Percentiles rank a stretch among this genome's conserved stretches.
These are phyloP conservation scores for Lachnellula hyalina DNA, from an alignment of 2,329 filamentous ascomycete species.

Conservation along the genomic window DNA sequence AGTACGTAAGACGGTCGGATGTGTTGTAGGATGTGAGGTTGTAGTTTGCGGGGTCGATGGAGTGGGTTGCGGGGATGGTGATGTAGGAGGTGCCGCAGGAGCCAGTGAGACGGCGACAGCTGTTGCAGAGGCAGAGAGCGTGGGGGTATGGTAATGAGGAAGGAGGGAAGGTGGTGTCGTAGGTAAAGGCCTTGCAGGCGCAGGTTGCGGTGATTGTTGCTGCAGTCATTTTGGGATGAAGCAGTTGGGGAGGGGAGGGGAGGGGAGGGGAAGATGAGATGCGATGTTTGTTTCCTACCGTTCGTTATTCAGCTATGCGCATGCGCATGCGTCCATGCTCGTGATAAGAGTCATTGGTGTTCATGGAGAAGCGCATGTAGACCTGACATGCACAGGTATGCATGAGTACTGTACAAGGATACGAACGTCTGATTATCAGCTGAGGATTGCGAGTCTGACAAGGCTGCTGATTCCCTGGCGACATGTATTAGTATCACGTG, in stretches of 20 bases:
- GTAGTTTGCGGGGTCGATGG: constrained; percentile 27
- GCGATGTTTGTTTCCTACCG: background rate
- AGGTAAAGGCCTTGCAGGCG: constrained; percentile 33
- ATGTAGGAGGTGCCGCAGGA: constrained; percentile 41
- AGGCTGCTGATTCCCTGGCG: no score
- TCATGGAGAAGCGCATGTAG: no score
- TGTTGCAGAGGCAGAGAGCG: constrained; percentile 47
- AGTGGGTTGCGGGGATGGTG: constrained; percentile 32
- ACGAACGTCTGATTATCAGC: no score
- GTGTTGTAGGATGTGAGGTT: constrained; percentile 39
- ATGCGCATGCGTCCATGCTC: no score
- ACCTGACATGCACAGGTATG: no score
- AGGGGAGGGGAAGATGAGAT: background rate
- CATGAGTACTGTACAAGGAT: no score
- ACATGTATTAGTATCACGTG: no score
- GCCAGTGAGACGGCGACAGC: constrained; percentile 44
- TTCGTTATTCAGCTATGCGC: background rate
- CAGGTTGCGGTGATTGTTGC: constrained; percentile 29
- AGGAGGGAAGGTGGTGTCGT: constrained; percentile 32
- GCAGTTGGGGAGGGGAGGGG: background rate
- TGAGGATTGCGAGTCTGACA: no score
- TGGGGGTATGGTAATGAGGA: constrained; percentile 33
- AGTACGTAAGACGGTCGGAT: constrained; percentile 37
- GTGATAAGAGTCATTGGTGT: no score
- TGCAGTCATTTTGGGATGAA: constrained; percentile 5